These are phyloP conservation scores for Gaeumannomyces sp. DNA, from an alignment of 2,329 filamentous ascomycete genomes.

Conservation along the genomic window DNA sequence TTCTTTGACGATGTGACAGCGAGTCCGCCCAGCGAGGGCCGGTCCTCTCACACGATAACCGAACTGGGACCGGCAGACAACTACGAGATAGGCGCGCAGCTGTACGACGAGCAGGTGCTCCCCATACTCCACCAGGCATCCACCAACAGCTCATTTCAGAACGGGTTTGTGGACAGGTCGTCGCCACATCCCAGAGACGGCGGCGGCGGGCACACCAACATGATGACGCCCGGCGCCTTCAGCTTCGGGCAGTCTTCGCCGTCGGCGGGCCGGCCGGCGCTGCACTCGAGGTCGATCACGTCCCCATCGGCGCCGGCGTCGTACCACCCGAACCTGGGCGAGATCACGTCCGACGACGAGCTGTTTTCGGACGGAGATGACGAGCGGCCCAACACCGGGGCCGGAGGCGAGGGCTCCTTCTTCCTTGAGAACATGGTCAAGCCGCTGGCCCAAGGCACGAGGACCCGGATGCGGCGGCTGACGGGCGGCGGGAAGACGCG, in stretches of 20 bases:
- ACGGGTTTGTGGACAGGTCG: conserved; percentile 69
- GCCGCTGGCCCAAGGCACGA: conserved; percentile 49
- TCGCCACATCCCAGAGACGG: conserved; percentile 51
- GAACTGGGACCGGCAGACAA: conserved; percentile 55
- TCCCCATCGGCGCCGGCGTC: conserved; percentile 61
- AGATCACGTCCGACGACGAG: conserved; percentile 73
- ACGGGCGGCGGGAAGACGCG: conserved; percentile 46
- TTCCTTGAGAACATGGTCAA: conserved; percentile 57
- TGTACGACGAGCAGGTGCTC: conserved; percentile 90
- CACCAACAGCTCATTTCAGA: conserved; percentile 76
- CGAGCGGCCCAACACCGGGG: conserved; percentile 36
- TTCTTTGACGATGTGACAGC: conserved; percentile 68
- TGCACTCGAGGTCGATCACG: conserved; percentile 79
- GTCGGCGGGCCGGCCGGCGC: conserved; percentile 47
- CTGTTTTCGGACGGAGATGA: conserved; percentile 75
- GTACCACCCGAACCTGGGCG: conserved; percentile 48
- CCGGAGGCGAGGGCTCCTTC: conserved; percentile 39
- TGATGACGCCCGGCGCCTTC: conserved; percentile 58
- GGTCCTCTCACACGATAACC: conserved; percentile 56
- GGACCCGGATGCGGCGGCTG: conserved; percentile 54
- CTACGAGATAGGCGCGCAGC: conserved; percentile 68
- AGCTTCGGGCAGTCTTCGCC: conserved; percentile 24
- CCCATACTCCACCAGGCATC: conserved; percentile 85
- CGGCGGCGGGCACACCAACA: conserved; percentile 38
- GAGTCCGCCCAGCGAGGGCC: conserved; percentile 55